These are phyloP conservation scores for Acaromyces ingoldii DNA, from an alignment of 1,284 basidiomycete genomes.

Conservation along the genomic window DNA sequence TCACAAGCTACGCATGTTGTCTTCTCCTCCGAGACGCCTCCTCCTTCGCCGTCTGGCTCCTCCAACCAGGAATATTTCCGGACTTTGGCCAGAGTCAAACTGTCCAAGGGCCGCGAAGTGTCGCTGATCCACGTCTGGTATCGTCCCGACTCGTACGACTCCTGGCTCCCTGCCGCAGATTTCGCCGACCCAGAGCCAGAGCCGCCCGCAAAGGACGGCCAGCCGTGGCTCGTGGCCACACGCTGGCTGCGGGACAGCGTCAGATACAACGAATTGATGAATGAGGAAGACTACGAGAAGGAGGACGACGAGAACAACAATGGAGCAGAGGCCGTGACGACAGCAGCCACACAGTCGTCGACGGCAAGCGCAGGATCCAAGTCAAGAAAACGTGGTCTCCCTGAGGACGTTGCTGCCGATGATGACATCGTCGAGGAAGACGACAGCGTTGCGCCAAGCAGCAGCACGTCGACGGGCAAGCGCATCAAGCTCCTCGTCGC, in stretches of 20 bases:
- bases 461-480: constrained; percentile 30
- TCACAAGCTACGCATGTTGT: constrained; percentile 38
- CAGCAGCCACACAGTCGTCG: constrained; percentile 3
- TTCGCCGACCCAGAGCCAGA: constrained; percentile 49
- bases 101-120: constrained; percentile 21
- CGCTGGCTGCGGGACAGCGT: constrained; percentile 46
- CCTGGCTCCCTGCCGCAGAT: constrained; percentile 49
- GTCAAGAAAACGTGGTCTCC: constrained; percentile 42
- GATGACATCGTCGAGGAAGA: constrained; percentile 7
- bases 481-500: constrained; percentile 47
- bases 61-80: constrained; percentile 43
- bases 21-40: constrained; percentile 27
- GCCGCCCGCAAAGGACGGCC: constrained; percentile 20
- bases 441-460: constrained; percentile 17
- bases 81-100: constrained; percentile 30
- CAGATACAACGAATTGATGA: constrained; percentile 50
- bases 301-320: constrained; percentile 30
- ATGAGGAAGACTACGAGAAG: constrained; percentile 50
- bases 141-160: constrained; percentile 51
- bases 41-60: constrained; percentile 20
- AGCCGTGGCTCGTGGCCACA: constrained; percentile 36
- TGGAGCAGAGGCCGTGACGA: neutral
- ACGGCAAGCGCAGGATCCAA: neutral
- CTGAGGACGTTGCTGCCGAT: constrained; percentile 35
- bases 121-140: constrained; percentile 52